Conservation (phyloP, 441 rosid genomes). For the Capsella rubella region DNA sequence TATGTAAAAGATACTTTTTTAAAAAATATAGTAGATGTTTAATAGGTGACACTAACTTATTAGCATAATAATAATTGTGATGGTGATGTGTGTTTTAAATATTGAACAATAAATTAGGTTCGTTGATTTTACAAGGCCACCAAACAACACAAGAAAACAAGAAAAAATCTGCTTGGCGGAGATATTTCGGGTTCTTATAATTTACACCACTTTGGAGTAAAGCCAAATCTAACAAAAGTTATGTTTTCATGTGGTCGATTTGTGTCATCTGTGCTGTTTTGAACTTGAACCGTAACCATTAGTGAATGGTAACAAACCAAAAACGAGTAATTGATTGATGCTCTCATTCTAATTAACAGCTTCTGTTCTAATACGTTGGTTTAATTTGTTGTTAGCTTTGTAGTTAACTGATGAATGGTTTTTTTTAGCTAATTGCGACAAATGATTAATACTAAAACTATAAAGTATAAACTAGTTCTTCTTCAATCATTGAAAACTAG, state of each 20-base stretch:
- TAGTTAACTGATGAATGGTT: background rate
- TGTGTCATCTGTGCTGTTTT: conserved; percentile 9
- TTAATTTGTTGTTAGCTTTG: background rate
- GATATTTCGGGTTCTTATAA: conserved; percentile 29
- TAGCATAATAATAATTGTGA: conserved; percentile 38
- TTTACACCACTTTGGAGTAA: conserved; percentile 18
- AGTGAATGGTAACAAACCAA: background rate
- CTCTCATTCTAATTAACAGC: background rate
- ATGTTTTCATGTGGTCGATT: conserved; percentile 7
- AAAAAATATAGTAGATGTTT: conserved; percentile 1
- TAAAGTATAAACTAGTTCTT: background rate
- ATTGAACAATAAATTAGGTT: conserved; percentile 33
- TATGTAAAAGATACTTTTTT: conserved; percentile 29
- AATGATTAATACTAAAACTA: background rate
- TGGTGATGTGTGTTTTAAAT: conserved; percentile 35
- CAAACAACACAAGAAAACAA: conserved; percentile 15
- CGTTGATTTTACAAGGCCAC: conserved; percentile 28
- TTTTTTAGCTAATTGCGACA: background rate
- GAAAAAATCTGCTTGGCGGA: conserved; percentile 20
- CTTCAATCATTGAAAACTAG: background rate
- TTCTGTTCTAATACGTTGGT: background rate
- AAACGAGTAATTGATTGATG: background rate
- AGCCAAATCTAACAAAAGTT: conserved; percentile 7
- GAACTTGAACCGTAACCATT: background rate
- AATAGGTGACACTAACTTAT: conserved; percentile 37